These are phyloP conservation scores for Fraxinus velutina DNA, from an alignment of 305 asterid species.

Conservation along the genomic window DNA sequence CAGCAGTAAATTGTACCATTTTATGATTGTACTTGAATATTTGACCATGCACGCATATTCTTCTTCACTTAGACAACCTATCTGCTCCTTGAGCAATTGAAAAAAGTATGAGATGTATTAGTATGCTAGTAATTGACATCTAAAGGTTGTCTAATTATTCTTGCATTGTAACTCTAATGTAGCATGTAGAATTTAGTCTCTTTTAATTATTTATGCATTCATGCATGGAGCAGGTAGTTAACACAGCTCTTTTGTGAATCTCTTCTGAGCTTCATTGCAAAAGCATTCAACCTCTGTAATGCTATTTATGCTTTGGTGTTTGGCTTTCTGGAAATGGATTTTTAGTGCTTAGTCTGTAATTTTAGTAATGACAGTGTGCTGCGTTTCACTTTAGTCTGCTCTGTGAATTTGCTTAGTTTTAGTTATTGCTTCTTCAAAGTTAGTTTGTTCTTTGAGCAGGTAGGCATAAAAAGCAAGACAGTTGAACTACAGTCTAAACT, in stretches of 20 bases:
- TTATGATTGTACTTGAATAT: background rate
- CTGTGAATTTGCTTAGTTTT: background rate
- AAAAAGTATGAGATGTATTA: background rate
- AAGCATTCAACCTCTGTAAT: background rate
- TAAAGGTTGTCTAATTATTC: background rate
- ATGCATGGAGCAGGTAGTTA: background rate
- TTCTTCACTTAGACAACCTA: too few species aligned
- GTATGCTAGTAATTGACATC: background rate
- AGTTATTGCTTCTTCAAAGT: background rate
- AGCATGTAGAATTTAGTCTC: background rate
- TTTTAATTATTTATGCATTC: background rate
- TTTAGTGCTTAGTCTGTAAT: background rate
- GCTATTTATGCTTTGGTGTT: background rate
- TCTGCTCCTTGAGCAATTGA: too few species aligned
- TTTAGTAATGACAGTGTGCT: background rate
- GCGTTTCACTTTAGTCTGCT: background rate
- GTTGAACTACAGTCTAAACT: slow-evolving; percentile 78
- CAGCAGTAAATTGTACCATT: background rate
- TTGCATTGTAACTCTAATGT: background rate
- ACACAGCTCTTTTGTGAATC: background rate
- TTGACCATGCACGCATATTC: background rate
- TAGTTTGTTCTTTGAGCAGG: slow-evolving; percentile 48
- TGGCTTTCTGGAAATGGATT: background rate
- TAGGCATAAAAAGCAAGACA: slow-evolving; percentile 83
- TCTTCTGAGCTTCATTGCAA: background rate